These are phyloP conservation scores for Microstroma glucosiphilum DNA, from an alignment of 1,284 basidiomycete genomes.

Conservation along the genomic window DNA sequence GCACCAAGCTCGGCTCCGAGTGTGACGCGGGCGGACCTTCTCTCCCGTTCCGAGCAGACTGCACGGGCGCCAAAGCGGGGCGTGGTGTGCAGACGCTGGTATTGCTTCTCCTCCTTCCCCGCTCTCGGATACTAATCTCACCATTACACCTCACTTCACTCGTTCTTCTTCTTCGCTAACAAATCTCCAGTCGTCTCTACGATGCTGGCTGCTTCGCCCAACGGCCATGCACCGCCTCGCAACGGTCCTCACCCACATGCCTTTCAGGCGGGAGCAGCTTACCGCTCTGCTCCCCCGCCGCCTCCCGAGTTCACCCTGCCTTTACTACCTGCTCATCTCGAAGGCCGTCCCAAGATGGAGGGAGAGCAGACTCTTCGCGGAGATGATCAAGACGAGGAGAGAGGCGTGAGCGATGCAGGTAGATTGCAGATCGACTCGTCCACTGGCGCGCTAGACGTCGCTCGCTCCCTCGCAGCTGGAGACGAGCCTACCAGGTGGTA, in stretches of 20 bases:
- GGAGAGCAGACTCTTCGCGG: not conserved
- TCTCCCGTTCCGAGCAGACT: too few relatives aligned
- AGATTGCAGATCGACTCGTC: not conserved
- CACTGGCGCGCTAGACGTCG: not conserved
- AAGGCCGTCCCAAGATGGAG: not conserved
- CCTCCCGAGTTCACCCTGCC: not conserved
- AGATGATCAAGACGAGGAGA: not conserved
- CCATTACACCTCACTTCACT: too few relatives aligned
- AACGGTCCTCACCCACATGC: not conserved
- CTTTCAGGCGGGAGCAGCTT: not conserved
- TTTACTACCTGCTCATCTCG: not conserved
- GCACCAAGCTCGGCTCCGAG: too few relatives aligned
- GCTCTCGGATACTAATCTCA: too few relatives aligned
- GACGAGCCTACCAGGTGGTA: not conserved
- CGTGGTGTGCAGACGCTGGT: too few relatives aligned
- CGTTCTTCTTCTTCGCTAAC: too few relatives aligned
- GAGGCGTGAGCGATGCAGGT: not conserved
- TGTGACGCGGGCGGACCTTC: too few relatives aligned
- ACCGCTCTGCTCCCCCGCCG: not conserved
- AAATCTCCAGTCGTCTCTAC: too few relatives aligned
- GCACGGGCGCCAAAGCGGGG: too few relatives aligned
- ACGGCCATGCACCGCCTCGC: too few relatives aligned
- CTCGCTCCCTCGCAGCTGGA: not conserved
- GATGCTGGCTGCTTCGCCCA: too few relatives aligned
- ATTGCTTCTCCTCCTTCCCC: too few relatives aligned